These are phyloP conservation scores for Saturnispora zaruensis DNA, from an alignment of 805 yeast genomes.

Conservation along the genomic window DNA sequence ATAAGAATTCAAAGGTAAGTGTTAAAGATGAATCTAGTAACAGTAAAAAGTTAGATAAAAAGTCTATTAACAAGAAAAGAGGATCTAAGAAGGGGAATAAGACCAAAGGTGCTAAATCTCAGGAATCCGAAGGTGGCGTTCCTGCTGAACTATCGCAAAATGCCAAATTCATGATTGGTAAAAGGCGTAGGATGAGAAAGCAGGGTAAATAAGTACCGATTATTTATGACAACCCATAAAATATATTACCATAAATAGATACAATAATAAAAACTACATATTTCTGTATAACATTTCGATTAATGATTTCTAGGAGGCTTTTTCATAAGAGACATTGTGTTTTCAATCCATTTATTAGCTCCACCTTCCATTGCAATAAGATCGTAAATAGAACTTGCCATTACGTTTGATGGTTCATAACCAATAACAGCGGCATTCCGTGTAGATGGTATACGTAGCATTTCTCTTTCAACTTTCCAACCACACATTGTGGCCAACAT, in stretches of 20 bases:
- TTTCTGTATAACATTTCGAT: neutral
- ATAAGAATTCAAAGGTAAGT: neutral
- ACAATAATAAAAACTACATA: neutral
- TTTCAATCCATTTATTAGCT: conserved; percentile 83
- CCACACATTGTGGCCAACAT: conserved; percentile 60
- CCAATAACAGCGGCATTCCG: conserved; percentile 88
- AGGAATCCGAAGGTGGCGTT: conserved; percentile 3
- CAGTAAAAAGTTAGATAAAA: conserved; percentile 22
- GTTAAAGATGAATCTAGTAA: conserved; percentile 3
- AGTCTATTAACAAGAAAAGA: conserved; percentile 19
- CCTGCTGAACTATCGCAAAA: conserved; percentile 35
- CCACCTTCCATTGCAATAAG: conserved; percentile 75
- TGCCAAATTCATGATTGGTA: conserved; percentile 56
- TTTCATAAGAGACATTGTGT: conserved; percentile 61
- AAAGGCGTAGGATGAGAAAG: conserved; percentile 60
- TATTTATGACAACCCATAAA: neutral
- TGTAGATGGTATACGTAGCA: conserved; percentile 89
- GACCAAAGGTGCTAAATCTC: conserved; percentile 9
- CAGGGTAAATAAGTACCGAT: conserved; percentile 9
- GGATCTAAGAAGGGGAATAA: conserved; percentile 18
- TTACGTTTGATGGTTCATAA: conserved; percentile 27
- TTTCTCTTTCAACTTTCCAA: conserved; percentile 79
- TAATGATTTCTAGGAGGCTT: conserved; percentile 64
- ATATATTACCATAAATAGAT: neutral
- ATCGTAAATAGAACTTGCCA: conserved; percentile 40